Conservation (phyloP, 805 yeast species). For the Lipomyces orientalis region DNA sequence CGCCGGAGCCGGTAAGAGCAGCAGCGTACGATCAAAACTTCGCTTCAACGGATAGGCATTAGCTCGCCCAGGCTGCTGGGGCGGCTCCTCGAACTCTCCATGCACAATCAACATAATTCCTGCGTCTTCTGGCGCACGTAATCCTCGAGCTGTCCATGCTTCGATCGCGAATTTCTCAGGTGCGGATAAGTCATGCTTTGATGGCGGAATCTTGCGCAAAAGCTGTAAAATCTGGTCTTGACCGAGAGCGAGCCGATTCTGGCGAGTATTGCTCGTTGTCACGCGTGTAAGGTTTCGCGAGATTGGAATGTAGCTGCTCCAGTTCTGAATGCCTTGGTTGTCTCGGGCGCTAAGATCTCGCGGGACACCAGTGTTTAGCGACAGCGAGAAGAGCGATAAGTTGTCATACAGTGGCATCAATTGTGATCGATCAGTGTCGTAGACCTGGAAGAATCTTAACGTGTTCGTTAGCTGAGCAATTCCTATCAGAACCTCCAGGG, state of each 20-base stretch:
- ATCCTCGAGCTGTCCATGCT: constrained; percentile 48
- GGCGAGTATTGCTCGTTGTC: constrained; percentile 55
- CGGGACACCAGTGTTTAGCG: constrained; percentile 76
- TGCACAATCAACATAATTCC: constrained; percentile 73
- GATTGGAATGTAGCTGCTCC: constrained; percentile 60
- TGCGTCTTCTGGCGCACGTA: constrained; percentile 67
- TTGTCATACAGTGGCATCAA: constrained; percentile 75
- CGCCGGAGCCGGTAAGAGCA: constrained; percentile 73
- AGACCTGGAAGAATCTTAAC: constrained; percentile 67
- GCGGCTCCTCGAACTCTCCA: constrained; percentile 76
- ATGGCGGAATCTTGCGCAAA: constrained; percentile 74
- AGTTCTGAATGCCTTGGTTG: constrained; percentile 32
- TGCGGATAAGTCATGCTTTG: constrained; percentile 70
- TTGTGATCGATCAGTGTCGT: constrained; percentile 81
- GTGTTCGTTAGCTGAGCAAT: neutral
- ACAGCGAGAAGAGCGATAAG: constrained; percentile 83
- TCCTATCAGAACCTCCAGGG: neutral
- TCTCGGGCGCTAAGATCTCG: constrained; percentile 41
- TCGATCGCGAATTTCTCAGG: constrained; percentile 80
- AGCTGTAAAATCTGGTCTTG: constrained; percentile 64
- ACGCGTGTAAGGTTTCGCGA: constrained; percentile 80
- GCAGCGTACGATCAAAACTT: constrained; percentile 84
- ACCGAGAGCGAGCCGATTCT: constrained; percentile 68
- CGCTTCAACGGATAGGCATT: constrained; percentile 52
- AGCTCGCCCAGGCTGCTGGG: constrained; percentile 32